Evolutionary conservation across 805 yeast genomes (phyloP).

Genomic region (Jamesozyma hellenica): DNA sequence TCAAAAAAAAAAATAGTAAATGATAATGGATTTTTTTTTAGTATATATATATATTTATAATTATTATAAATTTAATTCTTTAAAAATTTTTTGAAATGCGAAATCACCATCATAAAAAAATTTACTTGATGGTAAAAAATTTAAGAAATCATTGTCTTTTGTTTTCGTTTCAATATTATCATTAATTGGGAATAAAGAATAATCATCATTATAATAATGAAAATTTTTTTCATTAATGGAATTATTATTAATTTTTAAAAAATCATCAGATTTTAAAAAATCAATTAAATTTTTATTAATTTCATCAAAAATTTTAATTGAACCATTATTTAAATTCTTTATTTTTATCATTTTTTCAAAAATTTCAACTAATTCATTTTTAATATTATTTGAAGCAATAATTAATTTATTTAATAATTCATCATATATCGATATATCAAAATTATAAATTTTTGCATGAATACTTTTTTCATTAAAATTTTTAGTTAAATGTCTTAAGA

Average conservation of each 20-base stretch:
- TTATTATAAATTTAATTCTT: not conserved
- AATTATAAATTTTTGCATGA: constrained; percentile 1
- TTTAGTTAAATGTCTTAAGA: constrained; percentile 10
- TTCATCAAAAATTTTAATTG: constrained; percentile 1
- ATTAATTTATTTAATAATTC: not conserved
- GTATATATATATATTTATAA: not conserved
- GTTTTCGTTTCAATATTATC: too few relatives aligned
- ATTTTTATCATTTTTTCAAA: not conserved
- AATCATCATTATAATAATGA: too few relatives aligned
- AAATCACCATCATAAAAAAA: constrained; percentile 8
- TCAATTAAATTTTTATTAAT: constrained; percentile 1
- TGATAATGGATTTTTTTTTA: not conserved
- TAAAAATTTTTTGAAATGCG: not conserved
- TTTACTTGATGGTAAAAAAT: not conserved
- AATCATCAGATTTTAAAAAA: constrained; percentile 1
- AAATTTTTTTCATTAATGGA: not conserved
- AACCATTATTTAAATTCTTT: not conserved
- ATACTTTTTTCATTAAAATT: constrained; percentile 7
- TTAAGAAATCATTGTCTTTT: not conserved
- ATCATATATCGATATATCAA: not conserved
- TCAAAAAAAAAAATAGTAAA: too few relatives aligned
- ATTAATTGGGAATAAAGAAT: constrained; percentile 1
- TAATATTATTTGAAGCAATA: not conserved
- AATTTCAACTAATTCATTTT: not conserved
- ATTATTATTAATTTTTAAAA: not conserved